These are phyloP conservation scores for Pyrus hybrid DNA, from an alignment of 331 rosid genomes.

Conservation along the genomic window DNA sequence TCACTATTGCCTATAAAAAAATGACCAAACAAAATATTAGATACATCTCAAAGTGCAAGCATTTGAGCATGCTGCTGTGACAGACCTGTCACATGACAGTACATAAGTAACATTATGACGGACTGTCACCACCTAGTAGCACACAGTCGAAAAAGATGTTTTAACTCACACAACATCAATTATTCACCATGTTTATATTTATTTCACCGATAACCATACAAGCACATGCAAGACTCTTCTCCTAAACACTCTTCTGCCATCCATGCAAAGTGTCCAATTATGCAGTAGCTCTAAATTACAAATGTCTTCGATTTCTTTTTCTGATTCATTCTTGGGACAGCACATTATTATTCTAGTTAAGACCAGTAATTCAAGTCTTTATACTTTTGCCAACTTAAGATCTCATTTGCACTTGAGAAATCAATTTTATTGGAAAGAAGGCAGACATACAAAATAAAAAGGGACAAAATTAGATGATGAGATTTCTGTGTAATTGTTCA, in stretches of 20 bases:
- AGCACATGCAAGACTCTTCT: neutral
- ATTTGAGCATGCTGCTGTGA: neutral
- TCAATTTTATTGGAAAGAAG: neutral
- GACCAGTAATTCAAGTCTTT: neutral
- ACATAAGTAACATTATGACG: neutral
- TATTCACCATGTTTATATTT: neutral
- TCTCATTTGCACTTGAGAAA: neutral
- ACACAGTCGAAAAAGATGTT: neutral
- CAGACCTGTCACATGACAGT: neutral
- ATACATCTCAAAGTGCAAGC: slow-evolving; percentile 2
- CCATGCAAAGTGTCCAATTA: neutral
- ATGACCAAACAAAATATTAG: slow-evolving; percentile 23
- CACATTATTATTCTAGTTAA: neutral
- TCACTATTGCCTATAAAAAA: slow-evolving; percentile 64
- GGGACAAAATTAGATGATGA: neutral
- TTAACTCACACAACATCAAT: neutral
- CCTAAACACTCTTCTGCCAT: neutral
- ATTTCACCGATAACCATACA: neutral
- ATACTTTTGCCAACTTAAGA: neutral
- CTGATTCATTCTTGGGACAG: neutral
- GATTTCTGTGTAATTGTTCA: neutral
- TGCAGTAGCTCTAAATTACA: neutral
- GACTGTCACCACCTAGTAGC: neutral
- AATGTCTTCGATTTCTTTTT: neutral
- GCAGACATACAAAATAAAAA: neutral